Conservation (phyloP, 225 moss, liverwort and hornwort genomes). For the Sphagnum contortum region DNA sequence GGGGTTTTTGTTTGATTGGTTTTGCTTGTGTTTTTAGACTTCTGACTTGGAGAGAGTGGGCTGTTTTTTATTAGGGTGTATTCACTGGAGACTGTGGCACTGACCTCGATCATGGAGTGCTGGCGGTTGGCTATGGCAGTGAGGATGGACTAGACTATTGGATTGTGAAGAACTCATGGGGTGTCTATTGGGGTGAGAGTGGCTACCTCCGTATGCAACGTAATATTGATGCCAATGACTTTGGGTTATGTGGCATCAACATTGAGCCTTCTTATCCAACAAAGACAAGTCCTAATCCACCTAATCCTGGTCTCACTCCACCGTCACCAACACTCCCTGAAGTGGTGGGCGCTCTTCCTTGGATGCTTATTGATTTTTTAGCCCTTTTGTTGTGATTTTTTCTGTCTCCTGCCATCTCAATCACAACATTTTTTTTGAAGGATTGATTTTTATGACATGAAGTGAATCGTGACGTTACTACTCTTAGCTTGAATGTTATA, state of each 20-base stretch:
- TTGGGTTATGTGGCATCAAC: conserved; percentile 73
- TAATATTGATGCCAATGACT: conserved; percentile 13
- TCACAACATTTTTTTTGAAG: too few species aligned
- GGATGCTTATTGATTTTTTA: background rate
- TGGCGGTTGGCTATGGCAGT: conserved; percentile 46
- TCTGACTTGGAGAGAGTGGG: too few species aligned
- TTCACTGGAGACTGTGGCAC: conserved; percentile 59
- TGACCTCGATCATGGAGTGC: conserved; percentile 54
- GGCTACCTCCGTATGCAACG: conserved; percentile 50
- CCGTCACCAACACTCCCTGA: conserved; percentile 69
- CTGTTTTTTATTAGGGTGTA: conserved; percentile 31
- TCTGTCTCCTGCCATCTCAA: too few species aligned
- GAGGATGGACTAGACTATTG: conserved; percentile 44
- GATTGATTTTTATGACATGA: background rate
- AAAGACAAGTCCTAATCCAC: conserved; percentile 69
- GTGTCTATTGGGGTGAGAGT: conserved; percentile 46
- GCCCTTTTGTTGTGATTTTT: too few species aligned
- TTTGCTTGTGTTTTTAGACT: too few species aligned
- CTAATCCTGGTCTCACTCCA: conserved; percentile 82
- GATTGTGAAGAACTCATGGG: conserved; percentile 82
- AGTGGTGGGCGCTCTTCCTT: conserved; percentile 26
- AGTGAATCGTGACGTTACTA: background rate
- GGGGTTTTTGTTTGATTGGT: too few species aligned
- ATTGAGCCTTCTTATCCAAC: conserved; percentile 79
- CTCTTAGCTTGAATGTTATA: too few species aligned